These are phyloP conservation scores for Collybia mongolica DNA, from an alignment of 768 basidiomycete species.

Conservation along the genomic window DNA sequence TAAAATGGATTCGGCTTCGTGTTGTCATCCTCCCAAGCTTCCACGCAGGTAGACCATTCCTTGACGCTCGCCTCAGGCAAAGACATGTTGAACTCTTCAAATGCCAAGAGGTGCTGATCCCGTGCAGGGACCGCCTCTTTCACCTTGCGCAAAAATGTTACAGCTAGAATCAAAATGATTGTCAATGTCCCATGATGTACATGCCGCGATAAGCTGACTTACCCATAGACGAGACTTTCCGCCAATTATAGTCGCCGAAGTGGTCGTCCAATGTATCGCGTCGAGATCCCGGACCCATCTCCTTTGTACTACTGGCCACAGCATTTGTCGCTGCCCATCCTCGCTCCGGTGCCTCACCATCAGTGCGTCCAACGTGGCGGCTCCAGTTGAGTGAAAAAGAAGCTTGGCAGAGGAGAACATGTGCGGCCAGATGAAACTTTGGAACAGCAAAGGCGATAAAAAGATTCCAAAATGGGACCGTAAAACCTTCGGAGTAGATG, in stretches of 20 bases:
- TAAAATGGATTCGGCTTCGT: constrained; percentile 4
- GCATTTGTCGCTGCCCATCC: constrained; percentile 28
- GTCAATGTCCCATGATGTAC: not conserved
- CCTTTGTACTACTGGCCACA: constrained; percentile 22
- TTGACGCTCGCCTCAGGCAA: not conserved
- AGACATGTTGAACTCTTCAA: not conserved
- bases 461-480: not conserved
- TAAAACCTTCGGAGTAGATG: not conserved
- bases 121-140: constrained; percentile 4
- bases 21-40: constrained; percentile 8
- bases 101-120: not conserved
- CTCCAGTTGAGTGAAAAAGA: constrained; percentile 22
- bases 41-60: not conserved
- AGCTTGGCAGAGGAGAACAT: constrained; percentile 17
- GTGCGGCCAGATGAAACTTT: constrained; percentile 27
- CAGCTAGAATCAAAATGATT: not conserved
- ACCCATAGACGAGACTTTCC: constrained; percentile 19
- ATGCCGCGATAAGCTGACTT: not conserved
- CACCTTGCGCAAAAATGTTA: constrained; percentile 8
- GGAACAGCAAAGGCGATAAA: constrained; percentile 19
- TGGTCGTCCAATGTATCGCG: constrained; percentile 25
- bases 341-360: constrained; percentile 21
- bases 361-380: constrained; percentile 11
- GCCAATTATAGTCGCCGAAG: constrained; percentile 25
- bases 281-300: constrained; percentile 31